phyloP scores from a whole-genome alignment of 345 rosid genomes.

The Eucalyptus brandiana region DNA sequence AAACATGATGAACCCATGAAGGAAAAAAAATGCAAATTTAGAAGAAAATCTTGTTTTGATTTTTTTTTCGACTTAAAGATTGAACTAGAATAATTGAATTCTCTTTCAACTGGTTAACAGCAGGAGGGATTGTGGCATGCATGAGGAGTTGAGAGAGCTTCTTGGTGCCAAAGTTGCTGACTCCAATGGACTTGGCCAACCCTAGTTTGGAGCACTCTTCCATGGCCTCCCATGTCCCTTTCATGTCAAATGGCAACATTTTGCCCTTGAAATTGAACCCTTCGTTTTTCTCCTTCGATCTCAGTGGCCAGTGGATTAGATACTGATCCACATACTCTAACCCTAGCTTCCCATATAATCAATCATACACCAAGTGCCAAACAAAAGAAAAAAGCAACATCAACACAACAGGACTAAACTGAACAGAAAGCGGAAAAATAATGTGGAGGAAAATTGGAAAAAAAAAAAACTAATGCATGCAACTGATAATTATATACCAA shows the following conservation, averaged over 20 bases:
- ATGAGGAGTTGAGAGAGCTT: background rate
- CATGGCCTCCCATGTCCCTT: slow-evolving; percentile 11
- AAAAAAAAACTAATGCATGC: background rate
- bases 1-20: background rate
- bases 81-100: background rate
- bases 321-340: slow-evolving; percentile 23
- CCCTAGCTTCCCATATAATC: slow-evolving; percentile 9
- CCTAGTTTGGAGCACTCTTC: slow-evolving; percentile 8
- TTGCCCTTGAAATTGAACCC: background rate
- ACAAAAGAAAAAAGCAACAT: background rate
- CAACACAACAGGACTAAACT: background rate
- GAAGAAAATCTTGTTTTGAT: background rate
- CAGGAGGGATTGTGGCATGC: slow-evolving; percentile 3
- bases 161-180: slow-evolving; percentile 8
- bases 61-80: background rate
- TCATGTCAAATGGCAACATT: background rate
- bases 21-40: background rate
- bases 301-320: slow-evolving; percentile 22
- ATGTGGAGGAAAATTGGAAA: background rate
- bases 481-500: background rate
- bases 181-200: slow-evolving; percentile 10
- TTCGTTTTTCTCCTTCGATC: background rate
- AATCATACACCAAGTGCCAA: background rate
- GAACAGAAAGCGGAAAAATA: too few species aligned
- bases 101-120: slow-evolving; percentile 4